Evolutionary conservation across 2,329 filamentous ascomycete species (phyloP).

Genomic region (Cordyceps pruinosa): DNA sequence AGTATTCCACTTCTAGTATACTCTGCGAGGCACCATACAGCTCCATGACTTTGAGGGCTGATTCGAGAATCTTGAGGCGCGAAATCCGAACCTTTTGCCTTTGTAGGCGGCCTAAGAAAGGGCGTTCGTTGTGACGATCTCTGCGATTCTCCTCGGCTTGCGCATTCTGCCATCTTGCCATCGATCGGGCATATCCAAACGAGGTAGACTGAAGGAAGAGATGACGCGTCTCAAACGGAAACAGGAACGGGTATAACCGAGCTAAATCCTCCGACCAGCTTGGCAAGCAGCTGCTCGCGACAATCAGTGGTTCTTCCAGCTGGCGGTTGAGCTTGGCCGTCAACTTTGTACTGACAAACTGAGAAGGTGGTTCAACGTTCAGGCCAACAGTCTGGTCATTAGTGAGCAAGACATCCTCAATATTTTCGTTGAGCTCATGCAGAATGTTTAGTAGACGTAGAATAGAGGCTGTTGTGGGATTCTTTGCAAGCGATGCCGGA

Average conservation of each 20-base stretch:
- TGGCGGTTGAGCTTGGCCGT: conserved; percentile 97
- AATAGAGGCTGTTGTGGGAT: conserved; percentile 80
- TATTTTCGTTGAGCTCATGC: conserved; percentile 85
- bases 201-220: conserved; percentile 96
- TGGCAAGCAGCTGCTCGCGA: conserved; percentile 92
- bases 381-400: conserved; percentile 60
- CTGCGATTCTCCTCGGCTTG: conserved; percentile 77
- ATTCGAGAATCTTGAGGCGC: conserved; percentile 88
- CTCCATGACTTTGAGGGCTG: conserved; percentile 97
- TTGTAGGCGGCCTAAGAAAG: conserved; percentile 84
- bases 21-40: conserved; percentile 95
- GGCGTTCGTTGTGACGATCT: conserved; percentile 81
- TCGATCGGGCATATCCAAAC: conserved; percentile 94
- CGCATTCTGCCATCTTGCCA: conserved; percentile 94
- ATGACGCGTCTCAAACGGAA: conserved; percentile 95
- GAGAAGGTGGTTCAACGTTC: conserved; percentile 75
- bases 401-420: conserved; percentile 82
- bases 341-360: conserved; percentile 97
- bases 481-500: conserved; percentile 73
- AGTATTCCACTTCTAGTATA: conserved; percentile 95
- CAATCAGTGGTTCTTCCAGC: conserved; percentile 90
- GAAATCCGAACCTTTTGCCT: conserved; percentile 98
- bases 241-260: conserved; percentile 89
- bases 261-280: conserved; percentile 95
- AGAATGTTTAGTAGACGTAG: conserved; percentile 81